Conservation (phyloP, 306 rosid species). For the Delonix regia region DNA sequence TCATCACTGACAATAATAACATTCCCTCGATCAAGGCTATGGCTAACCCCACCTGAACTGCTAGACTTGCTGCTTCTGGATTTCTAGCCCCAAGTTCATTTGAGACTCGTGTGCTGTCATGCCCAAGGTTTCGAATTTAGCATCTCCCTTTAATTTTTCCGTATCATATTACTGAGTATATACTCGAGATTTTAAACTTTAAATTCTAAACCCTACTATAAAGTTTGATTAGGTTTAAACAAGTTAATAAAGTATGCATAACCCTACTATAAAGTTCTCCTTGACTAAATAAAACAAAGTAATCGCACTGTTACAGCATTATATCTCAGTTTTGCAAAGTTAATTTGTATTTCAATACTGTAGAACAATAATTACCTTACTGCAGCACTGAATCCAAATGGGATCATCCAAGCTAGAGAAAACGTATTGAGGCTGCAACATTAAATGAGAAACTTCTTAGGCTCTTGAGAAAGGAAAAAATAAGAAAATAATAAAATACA, state of each 20-base stretch:
- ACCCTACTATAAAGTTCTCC: too few species aligned
- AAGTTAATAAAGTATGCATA: too few species aligned
- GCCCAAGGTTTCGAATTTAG: not conserved
- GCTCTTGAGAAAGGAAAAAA: not conserved
- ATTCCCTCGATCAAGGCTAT: conserved; percentile 13
- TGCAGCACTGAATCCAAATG: conserved; percentile 46
- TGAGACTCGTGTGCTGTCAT: conserved; percentile 44
- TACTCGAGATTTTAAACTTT: too few species aligned
- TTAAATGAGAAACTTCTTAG: not conserved
- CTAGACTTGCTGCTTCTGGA: conserved; percentile 4
- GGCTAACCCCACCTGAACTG: not conserved
- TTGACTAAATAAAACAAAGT: too few species aligned
- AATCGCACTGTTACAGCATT: too few species aligned
- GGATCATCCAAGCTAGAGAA: conserved; percentile 56
- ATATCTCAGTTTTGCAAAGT: too few species aligned
- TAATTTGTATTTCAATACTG: not conserved
- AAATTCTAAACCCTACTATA: too few species aligned
- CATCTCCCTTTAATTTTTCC: not conserved
- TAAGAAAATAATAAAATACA: not conserved
- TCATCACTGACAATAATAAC: conserved; percentile 34
- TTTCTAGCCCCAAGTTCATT: conserved; percentile 22
- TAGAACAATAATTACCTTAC: not conserved
- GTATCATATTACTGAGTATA: not conserved
- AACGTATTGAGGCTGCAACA: conserved; percentile 52
- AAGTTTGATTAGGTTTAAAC: too few species aligned